These are phyloP conservation scores for Berkeleyomyces basicola DNA, from an alignment of 2,329 filamentous ascomycete species.

Conservation along the genomic window DNA sequence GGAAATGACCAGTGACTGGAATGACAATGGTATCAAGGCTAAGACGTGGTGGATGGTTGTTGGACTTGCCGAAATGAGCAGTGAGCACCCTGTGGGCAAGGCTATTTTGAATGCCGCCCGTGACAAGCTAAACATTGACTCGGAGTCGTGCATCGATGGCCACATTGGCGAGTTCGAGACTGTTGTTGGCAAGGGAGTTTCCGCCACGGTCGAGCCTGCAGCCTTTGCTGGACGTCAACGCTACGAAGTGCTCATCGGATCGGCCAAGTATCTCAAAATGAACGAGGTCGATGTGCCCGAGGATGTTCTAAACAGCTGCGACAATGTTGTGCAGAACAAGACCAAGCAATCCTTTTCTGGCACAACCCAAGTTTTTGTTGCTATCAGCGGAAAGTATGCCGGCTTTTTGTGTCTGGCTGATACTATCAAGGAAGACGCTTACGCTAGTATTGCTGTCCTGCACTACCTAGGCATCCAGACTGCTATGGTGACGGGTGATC, in stretches of 20 bases:
- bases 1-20: conserved; percentile 53
- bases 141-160: conserved; percentile 63
- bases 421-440: conserved; percentile 76
- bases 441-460: conserved; percentile 64
- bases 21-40: conserved; percentile 46
- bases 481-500: conserved; percentile 88
- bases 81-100: conserved; percentile 89
- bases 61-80: conserved; percentile 86
- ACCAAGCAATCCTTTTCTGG: conserved; percentile 37
- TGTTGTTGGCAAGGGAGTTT: conserved; percentile 69
- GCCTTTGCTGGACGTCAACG: conserved; percentile 31
- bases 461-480: conserved; percentile 72
- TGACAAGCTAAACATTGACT: conserved; percentile 52
- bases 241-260: conserved; percentile 72
- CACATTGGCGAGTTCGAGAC: conserved; percentile 73
- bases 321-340: conserved; percentile 24
- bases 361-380: conserved; percentile 80
- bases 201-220: conserved; percentile 58
- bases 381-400: conserved; percentile 65
- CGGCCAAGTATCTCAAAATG: conserved; percentile 57
- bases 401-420: conserved; percentile 76
- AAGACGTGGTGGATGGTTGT: conserved; percentile 91
- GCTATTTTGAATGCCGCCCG: conserved; percentile 67
- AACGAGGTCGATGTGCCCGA: conserved; percentile 51
- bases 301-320: conserved; percentile 45